These are phyloP conservation scores for Ceratocystis papillata DNA, from an alignment of 2,329 filamentous ascomycete genomes.

Conservation along the genomic window DNA sequence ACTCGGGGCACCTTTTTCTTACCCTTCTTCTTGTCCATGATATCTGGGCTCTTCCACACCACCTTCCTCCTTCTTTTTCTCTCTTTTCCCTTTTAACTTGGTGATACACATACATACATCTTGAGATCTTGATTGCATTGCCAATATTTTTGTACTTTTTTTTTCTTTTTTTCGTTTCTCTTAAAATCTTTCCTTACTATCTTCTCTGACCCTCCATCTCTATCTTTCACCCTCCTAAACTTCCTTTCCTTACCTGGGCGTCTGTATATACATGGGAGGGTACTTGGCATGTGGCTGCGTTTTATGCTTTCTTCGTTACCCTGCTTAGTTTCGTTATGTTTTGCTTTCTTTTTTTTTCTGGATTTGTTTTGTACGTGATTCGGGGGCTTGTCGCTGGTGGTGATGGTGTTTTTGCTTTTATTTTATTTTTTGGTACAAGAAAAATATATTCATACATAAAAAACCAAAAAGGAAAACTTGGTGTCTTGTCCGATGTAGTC, in stretches of 20 bases:
- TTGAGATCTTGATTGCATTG: constrained; percentile 1
- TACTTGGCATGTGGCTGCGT: constrained; percentile 16
- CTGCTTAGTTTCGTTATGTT: background rate
- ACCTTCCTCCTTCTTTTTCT: background rate
- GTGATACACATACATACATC: background rate
- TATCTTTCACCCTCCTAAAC: background rate
- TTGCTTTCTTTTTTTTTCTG: background rate
- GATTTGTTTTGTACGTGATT: background rate
- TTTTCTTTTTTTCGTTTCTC: background rate
- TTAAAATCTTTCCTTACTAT: constrained; percentile 1
- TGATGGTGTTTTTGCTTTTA: constrained; percentile 12
- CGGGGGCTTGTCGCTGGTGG: background rate
- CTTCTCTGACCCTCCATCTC: background rate
- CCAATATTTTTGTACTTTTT: constrained; percentile 15
- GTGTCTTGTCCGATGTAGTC: background rate
- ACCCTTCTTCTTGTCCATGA: background rate
- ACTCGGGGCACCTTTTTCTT: background rate
- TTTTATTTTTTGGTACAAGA: constrained; percentile 9
- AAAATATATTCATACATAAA: constrained; percentile 15
- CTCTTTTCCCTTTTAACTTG: background rate
- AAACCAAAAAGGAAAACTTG: background rate
- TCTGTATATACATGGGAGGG: constrained; percentile 20
- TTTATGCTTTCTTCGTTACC: constrained; percentile 11
- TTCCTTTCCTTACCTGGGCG: constrained; percentile 4
- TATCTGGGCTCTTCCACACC: background rate